phyloP scores from a whole-genome alignment of 495 filamentous ascomycete species.

The Penicillium maclennaniae region DNA sequence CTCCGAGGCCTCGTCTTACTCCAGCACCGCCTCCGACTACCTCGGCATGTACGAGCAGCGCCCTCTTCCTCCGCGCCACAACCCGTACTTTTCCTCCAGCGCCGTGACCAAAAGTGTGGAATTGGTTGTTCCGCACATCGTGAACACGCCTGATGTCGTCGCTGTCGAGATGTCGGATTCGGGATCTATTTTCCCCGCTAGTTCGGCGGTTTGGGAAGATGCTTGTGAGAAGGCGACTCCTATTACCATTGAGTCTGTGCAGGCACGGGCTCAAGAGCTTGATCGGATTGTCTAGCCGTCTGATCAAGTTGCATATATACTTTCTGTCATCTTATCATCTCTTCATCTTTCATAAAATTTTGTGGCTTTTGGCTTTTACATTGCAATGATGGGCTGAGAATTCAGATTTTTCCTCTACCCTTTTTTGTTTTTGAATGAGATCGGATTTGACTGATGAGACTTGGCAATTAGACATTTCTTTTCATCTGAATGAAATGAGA shows the following conservation, averaged over 20 bases:
- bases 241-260: conserved; percentile 12
- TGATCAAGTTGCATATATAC: background rate
- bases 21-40: conserved; percentile 40
- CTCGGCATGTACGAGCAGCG: conserved; percentile 36
- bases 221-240: conserved; percentile 11
- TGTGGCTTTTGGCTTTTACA: too few species aligned
- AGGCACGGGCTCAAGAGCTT: background rate
- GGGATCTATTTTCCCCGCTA: conserved; percentile 35
- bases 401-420: background rate
- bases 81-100: conserved; percentile 34
- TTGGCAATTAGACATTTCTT: background rate
- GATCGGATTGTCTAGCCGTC: background rate
- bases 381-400: background rate
- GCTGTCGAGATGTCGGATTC: conserved; percentile 15
- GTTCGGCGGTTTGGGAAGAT: conserved; percentile 32
- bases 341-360: background rate
- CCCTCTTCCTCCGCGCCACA: conserved; percentile 41
- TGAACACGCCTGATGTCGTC: conserved; percentile 13
- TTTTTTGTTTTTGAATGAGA: background rate
- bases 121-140: conserved; percentile 41
- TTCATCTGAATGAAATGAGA: background rate
- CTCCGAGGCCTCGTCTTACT: conserved; percentile 43
- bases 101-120: conserved; percentile 38
- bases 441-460: background rate
- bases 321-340: background rate